Conservation (phyloP, 2,329 filamentous ascomycete genomes). For the Coleophoma crateriformis region DNA sequence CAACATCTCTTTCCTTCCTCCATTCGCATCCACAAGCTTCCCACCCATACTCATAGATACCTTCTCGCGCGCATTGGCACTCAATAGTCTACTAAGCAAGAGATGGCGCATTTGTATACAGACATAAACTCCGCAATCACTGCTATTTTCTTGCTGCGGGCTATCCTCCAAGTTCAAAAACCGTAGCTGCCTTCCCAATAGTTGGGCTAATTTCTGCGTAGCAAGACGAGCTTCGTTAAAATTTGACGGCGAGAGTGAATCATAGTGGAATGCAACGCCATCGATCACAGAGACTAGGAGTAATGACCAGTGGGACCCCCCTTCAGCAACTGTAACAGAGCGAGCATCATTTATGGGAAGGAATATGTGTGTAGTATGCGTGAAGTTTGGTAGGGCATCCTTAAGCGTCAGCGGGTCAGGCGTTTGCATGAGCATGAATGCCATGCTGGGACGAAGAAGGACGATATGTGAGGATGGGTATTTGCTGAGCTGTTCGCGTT, state of each 20-base stretch:
- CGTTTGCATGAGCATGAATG: conserved; percentile 81
- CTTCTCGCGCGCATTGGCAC: conserved; percentile 75
- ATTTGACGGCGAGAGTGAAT: conserved; percentile 76
- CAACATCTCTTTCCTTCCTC: conserved; percentile 85
- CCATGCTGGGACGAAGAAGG: conserved; percentile 88
- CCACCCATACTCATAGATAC: conserved; percentile 91
- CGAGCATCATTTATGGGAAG: conserved; percentile 88
- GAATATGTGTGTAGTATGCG: conserved; percentile 82
- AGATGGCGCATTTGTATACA: conserved; percentile 93
- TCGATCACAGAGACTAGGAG: conserved; percentile 86
- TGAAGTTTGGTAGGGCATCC: conserved; percentile 75
- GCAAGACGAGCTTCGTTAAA: conserved; percentile 65
- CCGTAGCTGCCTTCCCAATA: conserved; percentile 62
- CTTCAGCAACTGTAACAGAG: conserved; percentile 73
- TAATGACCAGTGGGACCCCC: conserved; percentile 90
- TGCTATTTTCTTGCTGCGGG: conserved; percentile 87
- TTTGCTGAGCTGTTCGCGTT: conserved; percentile 76
- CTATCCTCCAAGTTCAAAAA: conserved; percentile 81
- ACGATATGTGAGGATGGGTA: conserved; percentile 83
- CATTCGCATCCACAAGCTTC: conserved; percentile 73
- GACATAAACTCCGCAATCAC: conserved; percentile 93
- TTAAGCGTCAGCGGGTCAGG: conserved; percentile 48
- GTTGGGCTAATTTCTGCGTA: conserved; percentile 59
- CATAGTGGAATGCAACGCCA: conserved; percentile 93
- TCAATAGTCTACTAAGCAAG: conserved; percentile 77